Evolutionary conservation across 306 rosid species (phyloP).

Genomic region (Pyrus betulifolia): DNA sequence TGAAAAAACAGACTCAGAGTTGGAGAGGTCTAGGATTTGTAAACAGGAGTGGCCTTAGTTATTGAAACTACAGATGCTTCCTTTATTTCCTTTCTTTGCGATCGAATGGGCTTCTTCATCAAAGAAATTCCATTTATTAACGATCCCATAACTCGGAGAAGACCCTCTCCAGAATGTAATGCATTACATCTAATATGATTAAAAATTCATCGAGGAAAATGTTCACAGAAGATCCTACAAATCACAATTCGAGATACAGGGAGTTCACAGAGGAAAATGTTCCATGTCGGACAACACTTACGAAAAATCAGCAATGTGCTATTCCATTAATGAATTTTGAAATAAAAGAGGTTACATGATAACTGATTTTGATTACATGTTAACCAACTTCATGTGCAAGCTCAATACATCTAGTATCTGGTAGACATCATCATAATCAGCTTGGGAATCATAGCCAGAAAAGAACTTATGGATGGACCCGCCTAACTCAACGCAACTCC

Average conservation of each 20-base stretch:
- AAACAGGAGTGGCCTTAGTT: too few relatives aligned
- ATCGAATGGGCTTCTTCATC: too few relatives aligned
- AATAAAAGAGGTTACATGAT: not conserved
- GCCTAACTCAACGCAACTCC: slow-evolving; percentile 66
- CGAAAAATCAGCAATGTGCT: not conserved
- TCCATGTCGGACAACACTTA: not conserved
- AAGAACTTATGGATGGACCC: slow-evolving; percentile 56
- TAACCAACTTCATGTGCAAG: slow-evolving; percentile 57
- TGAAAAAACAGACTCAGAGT: not conserved
- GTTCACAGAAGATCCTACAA: too few relatives aligned
- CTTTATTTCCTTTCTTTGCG: not conserved
- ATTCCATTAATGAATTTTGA: slow-evolving; percentile 11
- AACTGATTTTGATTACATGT: slow-evolving; percentile 12
- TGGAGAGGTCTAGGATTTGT: not conserved
- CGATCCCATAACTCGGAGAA: too few relatives aligned
- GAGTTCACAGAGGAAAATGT: not conserved
- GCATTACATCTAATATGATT: not conserved
- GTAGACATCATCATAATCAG: slow-evolving; percentile 26
- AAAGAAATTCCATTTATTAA: too few relatives aligned
- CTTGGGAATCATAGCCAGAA: slow-evolving; percentile 50
- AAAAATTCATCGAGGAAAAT: too few relatives aligned
- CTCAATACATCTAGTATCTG: slow-evolving; percentile 55
- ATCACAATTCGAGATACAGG: too few relatives aligned
- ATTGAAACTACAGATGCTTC: not conserved
- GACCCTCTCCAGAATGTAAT: too few relatives aligned